Conservation (phyloP, 2,329 filamentous ascomycete species). For the Myriosclerotinia scirpicola region DNA sequence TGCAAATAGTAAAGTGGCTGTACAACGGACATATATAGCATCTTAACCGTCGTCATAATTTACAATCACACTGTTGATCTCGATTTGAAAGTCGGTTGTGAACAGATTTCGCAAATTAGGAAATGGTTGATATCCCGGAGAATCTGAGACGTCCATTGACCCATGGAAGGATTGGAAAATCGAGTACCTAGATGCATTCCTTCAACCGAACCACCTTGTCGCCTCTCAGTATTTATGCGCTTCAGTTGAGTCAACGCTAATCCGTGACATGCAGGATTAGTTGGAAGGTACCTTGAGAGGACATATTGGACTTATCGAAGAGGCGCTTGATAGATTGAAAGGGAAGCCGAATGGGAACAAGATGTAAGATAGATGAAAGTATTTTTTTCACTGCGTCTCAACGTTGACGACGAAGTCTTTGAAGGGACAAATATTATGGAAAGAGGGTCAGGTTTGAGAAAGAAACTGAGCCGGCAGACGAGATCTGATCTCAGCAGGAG, state of each 20-base stretch:
- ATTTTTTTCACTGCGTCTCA: not conserved
- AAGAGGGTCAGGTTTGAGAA: slow-evolving; percentile 29
- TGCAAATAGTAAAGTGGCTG: no score
- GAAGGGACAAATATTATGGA: slow-evolving; percentile 30
- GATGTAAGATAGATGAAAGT: slow-evolving; percentile 24
- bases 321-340: slow-evolving; percentile 30
- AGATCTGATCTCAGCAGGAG: slow-evolving; percentile 15
- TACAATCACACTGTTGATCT: not conserved
- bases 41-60: not conserved
- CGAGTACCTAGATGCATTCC: not conserved
- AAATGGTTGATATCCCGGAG: not conserved
- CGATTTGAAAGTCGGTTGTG: not conserved
- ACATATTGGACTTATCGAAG: slow-evolving; percentile 33
- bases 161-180: not conserved
- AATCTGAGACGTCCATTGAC: not conserved
- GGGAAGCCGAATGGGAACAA: slow-evolving; percentile 31
- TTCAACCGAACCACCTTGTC: not conserved
- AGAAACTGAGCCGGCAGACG: slow-evolving; percentile 21
- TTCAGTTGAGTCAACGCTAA: slow-evolving; percentile 17
- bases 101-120: no score
- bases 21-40: not conserved
- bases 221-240: not conserved
- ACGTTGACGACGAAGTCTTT: slow-evolving; percentile 9
- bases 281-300: slow-evolving; percentile 31
- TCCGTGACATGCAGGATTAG: slow-evolving; percentile 26